A percentile compares a stretch with the other conserved stretches of the same genome.
These are phyloP conservation scores for Amanita rimosa DNA, from an alignment of 768 basidiomycete species.

Conservation along the genomic window DNA sequence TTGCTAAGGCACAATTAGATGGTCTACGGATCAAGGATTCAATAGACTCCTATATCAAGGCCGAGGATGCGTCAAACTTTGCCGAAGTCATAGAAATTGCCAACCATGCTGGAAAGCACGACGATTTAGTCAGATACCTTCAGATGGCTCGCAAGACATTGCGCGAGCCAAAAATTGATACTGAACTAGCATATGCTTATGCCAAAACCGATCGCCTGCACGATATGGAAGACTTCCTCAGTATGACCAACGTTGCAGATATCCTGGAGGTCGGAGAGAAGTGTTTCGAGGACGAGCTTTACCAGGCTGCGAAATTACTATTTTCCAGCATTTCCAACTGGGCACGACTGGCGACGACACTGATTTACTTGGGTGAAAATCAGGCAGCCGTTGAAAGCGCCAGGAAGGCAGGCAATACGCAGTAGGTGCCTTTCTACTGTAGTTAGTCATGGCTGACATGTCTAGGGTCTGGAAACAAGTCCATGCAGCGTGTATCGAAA, in stretches of 20 bases:
- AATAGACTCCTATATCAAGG: constrained; percentile 98
- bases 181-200: constrained; percentile 95
- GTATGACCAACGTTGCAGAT: constrained; percentile 98
- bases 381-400: constrained; percentile 98
- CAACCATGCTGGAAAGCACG: constrained; percentile 86
- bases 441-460: constrained; percentile 6
- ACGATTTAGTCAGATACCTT: constrained; percentile 91
- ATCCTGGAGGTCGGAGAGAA: constrained; percentile 96
- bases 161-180: constrained; percentile 96
- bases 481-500: constrained; percentile 96
- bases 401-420: constrained; percentile 98
- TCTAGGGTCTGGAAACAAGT: constrained; percentile 99
- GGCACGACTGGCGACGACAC: constrained; percentile 94
- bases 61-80: constrained; percentile 90
- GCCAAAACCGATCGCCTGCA: constrained; percentile 94
- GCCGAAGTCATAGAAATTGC: constrained; percentile 94
- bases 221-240: constrained; percentile 99
- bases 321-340: constrained; percentile 98
- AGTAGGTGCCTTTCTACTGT: constrained; percentile 38
- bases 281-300: constrained; percentile 96
- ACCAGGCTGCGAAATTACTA: constrained; percentile 91
- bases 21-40: constrained; percentile 97
- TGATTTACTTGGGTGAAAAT: constrained; percentile 97
- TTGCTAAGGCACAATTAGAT: constrained; percentile 98
- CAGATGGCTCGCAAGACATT: constrained; percentile 98